phyloP scores from a whole-genome alignment of 345 rosid species.

The Gossypium rotundifolium region DNA sequence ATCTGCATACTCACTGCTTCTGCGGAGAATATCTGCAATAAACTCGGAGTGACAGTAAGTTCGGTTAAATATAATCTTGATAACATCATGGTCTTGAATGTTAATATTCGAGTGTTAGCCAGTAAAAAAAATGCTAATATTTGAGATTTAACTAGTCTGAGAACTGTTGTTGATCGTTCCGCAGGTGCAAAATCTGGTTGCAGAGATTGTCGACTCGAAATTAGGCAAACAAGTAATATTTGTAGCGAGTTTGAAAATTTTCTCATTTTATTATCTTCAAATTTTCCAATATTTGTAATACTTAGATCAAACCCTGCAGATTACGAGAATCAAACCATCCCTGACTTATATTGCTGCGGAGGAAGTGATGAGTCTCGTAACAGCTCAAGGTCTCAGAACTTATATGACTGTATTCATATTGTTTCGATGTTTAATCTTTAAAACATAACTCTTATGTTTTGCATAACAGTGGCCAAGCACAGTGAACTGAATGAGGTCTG shows the following conservation, averaged over 20 bases:
- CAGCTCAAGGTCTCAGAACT: constrained; percentile 80
- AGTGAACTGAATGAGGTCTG: constrained; percentile 83
- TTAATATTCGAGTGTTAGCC: background rate
- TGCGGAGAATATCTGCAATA: constrained; percentile 87
- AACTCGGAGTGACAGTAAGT: constrained; percentile 71
- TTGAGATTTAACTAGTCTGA: background rate
- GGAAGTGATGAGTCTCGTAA: constrained; percentile 97
- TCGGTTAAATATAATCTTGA: constrained; percentile 1
- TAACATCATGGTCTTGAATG: background rate
- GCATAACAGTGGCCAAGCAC: constrained; percentile 68
- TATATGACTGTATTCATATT: background rate
- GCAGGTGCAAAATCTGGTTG: constrained; percentile 88
- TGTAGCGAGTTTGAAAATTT: constrained; percentile 10
- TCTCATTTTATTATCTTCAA: background rate
- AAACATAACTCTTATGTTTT: constrained; percentile 5
- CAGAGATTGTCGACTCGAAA: constrained; percentile 84
- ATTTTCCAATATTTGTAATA: background rate
- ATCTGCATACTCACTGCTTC: constrained; percentile 82
- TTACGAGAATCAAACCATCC: constrained; percentile 72
- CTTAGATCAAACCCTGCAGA: constrained; percentile 35
- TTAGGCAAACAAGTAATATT: constrained; percentile 81
- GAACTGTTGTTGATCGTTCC: constrained; percentile 10
- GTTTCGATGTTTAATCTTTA: background rate
- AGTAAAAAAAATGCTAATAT: background rate
- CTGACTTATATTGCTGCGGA: constrained; percentile 84